Percentiles rank a stretch among this genome's conserved stretches.
These are phyloP conservation scores for Chaetomium globosum DNA, from an alignment of 2,329 filamentous ascomycete genomes.

Conservation along the genomic window DNA sequence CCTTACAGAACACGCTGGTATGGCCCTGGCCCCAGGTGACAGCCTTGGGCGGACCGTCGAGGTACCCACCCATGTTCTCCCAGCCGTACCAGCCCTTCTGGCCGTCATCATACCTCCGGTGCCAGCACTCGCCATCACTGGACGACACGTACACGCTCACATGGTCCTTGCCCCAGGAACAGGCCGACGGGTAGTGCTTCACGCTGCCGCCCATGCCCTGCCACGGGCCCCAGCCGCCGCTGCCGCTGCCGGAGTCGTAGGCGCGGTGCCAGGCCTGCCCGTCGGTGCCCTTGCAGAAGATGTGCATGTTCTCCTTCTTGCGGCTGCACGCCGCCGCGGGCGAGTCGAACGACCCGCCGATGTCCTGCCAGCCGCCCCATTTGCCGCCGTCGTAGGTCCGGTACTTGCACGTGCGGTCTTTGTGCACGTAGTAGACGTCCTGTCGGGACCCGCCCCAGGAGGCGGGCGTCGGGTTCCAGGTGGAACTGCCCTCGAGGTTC, in stretches of 20 bases:
- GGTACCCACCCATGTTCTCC: conserved; percentile 37
- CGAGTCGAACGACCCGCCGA: conserved; percentile 31
- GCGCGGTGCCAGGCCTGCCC: conserved; percentile 29
- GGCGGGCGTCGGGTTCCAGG: conserved; percentile 33
- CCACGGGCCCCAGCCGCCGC: conserved; percentile 34
- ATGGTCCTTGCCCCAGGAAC: conserved; percentile 38
- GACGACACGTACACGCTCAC: conserved; percentile 40
- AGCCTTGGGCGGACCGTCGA: conserved; percentile 35
- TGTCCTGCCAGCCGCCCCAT: conserved; percentile 35
- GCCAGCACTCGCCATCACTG: conserved; percentile 38
- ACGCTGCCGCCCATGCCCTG: conserved; percentile 40
- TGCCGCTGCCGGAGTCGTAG: conserved; percentile 16
- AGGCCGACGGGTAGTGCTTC: conserved; percentile 36
- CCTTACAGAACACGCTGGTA: conserved; percentile 38
- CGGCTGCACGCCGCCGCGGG: conserved; percentile 30
- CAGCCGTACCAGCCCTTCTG: conserved; percentile 36
- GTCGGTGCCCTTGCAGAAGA: conserved; percentile 34
- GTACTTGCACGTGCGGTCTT: conserved; percentile 36
- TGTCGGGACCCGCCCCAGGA: conserved; percentile 37
- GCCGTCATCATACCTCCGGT: conserved; percentile 35
- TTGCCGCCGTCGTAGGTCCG: conserved; percentile 31
- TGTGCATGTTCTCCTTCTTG: conserved; percentile 28
- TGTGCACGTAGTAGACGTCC: conserved; percentile 36
- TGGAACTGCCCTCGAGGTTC: conserved; percentile 30
- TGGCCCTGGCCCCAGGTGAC: conserved; percentile 36